These are phyloP conservation scores for Paracamarosporium sp. DNA, from an alignment of 2,329 filamentous ascomycete genomes.

Conservation along the genomic window DNA sequence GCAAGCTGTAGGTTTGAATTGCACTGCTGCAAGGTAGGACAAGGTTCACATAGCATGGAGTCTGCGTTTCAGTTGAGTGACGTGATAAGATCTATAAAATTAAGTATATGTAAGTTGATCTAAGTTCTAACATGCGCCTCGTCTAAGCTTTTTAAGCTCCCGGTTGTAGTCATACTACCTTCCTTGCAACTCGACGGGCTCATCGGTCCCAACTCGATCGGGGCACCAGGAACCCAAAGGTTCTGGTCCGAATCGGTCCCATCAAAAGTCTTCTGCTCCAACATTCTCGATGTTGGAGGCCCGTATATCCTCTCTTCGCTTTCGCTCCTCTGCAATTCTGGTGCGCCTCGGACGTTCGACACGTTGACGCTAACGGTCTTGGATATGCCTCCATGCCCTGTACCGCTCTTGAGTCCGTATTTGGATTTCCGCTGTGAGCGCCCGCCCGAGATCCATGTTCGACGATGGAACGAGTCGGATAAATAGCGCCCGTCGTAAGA, in stretches of 20 bases:
- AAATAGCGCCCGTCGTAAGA: slow-evolving; percentile 19
- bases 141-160: slow-evolving; percentile 6
- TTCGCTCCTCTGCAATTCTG: slow-evolving; percentile 3
- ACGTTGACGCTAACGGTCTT: slow-evolving; percentile 14
- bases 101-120: not conserved
- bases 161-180: slow-evolving; percentile 1
- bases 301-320: slow-evolving; percentile 15
- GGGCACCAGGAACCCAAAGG: not conserved
- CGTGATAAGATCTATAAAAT: not conserved
- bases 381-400: slow-evolving; percentile 6
- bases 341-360: not conserved
- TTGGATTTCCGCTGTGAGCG: slow-evolving; percentile 7
- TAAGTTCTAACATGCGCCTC: not conserved
- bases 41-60: not conserved
- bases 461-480: not conserved
- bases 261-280: not conserved
- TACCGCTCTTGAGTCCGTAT: not conserved
- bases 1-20: not conserved
- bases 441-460: slow-evolving; percentile 1
- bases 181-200: slow-evolving; percentile 5
- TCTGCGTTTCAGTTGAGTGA: no score
- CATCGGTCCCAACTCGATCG: not conserved
- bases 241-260: not conserved
- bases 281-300: slow-evolving; percentile 5
- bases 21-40: not conserved